Evolutionary conservation across 202 grass and related monocot genomes (phyloP).

Genomic region (Bolboschoenoplectus hybrid): DNA sequence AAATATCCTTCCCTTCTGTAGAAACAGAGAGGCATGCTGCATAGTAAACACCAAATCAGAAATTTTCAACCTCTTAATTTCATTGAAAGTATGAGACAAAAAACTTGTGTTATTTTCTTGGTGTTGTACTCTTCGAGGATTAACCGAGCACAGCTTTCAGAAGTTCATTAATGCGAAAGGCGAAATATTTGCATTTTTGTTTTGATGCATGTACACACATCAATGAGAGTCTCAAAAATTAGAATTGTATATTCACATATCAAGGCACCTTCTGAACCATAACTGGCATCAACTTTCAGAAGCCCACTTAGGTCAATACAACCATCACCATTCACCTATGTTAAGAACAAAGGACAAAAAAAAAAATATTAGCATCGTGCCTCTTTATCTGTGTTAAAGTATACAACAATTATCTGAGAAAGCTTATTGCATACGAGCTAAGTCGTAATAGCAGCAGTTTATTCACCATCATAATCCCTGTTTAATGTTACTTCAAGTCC

Average conservation of each 20-base stretch:
- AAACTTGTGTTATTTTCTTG: neutral
- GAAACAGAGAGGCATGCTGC: conserved; percentile 46
- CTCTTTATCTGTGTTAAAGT: neutral
- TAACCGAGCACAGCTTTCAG: neutral
- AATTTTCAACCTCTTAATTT: neutral
- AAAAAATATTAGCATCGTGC: neutral
- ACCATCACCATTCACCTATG: conserved; percentile 45
- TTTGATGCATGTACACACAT: neutral
- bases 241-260: neutral
- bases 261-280: conserved; percentile 56
- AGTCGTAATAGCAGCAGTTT: too few species aligned
- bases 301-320: conserved; percentile 44
- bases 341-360: neutral
- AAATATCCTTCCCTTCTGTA: conserved; percentile 39
- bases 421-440: neutral
- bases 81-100: neutral
- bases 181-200: neutral
- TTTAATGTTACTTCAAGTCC: neutral
- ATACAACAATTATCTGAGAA: neutral
- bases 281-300: conserved; percentile 41
- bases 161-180: neutral
- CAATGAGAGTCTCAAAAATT: conserved; percentile 5
- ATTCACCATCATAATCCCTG: too few species aligned
- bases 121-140: neutral
- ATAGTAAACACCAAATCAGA: conserved; percentile 26